phyloP scores from a whole-genome alignment of 2,329 filamentous ascomycete species.

The Grosmannia huntii region DNA sequence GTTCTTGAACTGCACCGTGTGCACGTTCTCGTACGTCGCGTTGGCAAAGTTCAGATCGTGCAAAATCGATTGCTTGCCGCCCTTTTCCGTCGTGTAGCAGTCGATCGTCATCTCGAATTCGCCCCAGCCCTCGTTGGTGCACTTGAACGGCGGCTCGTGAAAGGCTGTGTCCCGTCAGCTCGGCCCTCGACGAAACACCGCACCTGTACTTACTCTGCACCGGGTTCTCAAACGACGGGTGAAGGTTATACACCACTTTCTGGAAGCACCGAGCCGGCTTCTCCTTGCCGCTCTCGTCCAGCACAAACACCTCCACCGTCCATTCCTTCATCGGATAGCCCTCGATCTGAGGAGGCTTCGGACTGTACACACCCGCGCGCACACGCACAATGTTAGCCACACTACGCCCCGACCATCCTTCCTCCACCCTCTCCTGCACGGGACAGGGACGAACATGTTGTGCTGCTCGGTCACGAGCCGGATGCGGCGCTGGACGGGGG shows the following conservation, averaged over 20 bases:
- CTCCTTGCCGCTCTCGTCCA: constrained; percentile 79
- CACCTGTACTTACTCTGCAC: constrained; percentile 59
- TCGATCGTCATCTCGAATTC: constrained; percentile 94
- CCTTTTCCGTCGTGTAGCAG: constrained; percentile 74
- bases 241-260: constrained; percentile 84
- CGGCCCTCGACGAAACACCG: not conserved
- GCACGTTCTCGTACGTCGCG: constrained; percentile 69
- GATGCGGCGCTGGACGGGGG: constrained; percentile 56
- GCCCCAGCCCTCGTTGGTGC: constrained; percentile 92
- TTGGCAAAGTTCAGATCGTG: constrained; percentile 91
- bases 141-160: constrained; percentile 74
- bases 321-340: constrained; percentile 89
- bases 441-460: constrained; percentile 49
- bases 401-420: not conserved
- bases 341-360: constrained; percentile 68
- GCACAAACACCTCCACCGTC: constrained; percentile 73
- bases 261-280: constrained; percentile 75
- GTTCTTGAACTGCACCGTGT: constrained; percentile 79
- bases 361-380: constrained; percentile 30
- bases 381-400: not conserved
- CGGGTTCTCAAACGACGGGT: constrained; percentile 84
- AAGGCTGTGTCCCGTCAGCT: constrained; percentile 41
- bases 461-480: constrained; percentile 89
- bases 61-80: constrained; percentile 60
- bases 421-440: not conserved